These are phyloP conservation scores for Telfairia occidentalis DNA, from an alignment of 331 rosid species.

Conservation along the genomic window DNA sequence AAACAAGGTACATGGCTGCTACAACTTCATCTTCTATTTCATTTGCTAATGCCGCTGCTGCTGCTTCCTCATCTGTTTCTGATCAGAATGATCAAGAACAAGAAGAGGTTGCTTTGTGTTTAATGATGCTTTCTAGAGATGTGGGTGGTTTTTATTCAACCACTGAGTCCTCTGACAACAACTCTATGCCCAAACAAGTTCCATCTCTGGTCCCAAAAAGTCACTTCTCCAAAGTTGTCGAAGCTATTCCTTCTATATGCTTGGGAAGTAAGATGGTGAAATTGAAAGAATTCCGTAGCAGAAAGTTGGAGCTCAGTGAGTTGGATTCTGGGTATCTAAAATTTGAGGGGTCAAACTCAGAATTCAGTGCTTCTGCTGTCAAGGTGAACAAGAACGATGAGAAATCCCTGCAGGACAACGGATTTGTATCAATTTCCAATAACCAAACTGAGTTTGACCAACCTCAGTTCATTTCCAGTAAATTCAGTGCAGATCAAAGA, in stretches of 20 bases:
- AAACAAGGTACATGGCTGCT: slow-evolving; percentile 41
- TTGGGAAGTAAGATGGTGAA: not conserved
- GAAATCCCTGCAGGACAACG: slow-evolving; percentile 25
- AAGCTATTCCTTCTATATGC: slow-evolving; percentile 12
- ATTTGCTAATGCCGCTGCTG: slow-evolving; percentile 19
- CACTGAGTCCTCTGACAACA: slow-evolving; percentile 50
- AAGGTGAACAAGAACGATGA: slow-evolving; percentile 22
- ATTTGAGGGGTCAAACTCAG: not conserved
- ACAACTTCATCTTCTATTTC: slow-evolving; percentile 35
- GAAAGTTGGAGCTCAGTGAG: slow-evolving; percentile 21
- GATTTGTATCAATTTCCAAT: slow-evolving; percentile 14
- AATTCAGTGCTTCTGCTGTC: slow-evolving; percentile 13
- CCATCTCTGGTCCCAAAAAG: slow-evolving; percentile 34
- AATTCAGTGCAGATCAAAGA: slow-evolving; percentile 32
- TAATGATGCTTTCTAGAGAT: slow-evolving; percentile 84
- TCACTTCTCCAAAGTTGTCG: slow-evolving; percentile 12
- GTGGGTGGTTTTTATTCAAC: slow-evolving; percentile 25
- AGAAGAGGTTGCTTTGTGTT: slow-evolving; percentile 78
- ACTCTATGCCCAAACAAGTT: slow-evolving; percentile 33
- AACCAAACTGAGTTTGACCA: not conserved
- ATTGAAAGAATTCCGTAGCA: slow-evolving; percentile 23
- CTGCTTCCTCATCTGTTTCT: slow-evolving; percentile 51
- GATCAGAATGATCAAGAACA: slow-evolving; percentile 62
- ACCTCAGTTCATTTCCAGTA: slow-evolving; percentile 3
- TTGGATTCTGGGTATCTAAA: slow-evolving; percentile 16